Evolutionary conservation across 108 stramenopile species (phyloP).

Genomic region (Thalassiosira profunda): DNA sequence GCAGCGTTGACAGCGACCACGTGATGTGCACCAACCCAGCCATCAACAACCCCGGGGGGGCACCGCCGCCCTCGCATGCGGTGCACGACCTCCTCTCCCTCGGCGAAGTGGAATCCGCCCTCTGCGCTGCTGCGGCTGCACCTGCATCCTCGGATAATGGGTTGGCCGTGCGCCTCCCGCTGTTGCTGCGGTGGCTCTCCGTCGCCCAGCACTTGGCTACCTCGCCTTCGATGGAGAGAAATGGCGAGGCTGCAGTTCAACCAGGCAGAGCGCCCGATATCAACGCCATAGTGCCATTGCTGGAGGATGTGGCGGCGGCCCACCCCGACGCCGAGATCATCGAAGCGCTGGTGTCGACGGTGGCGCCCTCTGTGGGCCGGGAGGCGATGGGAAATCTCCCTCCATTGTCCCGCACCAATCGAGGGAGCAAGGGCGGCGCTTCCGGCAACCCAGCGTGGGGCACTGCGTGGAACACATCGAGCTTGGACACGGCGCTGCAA

Average conservation of each 20-base stretch:
- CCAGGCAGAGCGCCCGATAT: conserved; percentile 16
- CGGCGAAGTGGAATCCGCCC: conserved; percentile 66
- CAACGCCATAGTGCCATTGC: conserved; percentile 52
- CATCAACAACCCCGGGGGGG: not conserved
- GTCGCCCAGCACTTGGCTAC: conserved; percentile 51
- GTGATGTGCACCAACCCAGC: too few relatives aligned
- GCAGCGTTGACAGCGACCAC: too few relatives aligned
- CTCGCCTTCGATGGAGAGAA: conserved; percentile 1
- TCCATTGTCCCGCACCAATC: conserved; percentile 29
- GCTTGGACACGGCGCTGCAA: conserved; percentile 12
- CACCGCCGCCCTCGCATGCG: not conserved
- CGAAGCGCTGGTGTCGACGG: conserved; percentile 59
- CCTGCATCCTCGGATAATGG: conserved; percentile 13
- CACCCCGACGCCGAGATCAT: conserved; percentile 74
- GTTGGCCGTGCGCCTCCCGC: conserved; percentile 62
- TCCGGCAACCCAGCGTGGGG: not conserved
- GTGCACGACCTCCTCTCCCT: conserved; percentile 73
- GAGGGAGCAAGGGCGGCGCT: not conserved
- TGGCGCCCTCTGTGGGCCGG: conserved; percentile 60
- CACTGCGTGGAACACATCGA: conserved; percentile 16
- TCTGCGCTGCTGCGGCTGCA: conserved; percentile 18
- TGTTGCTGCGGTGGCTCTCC: conserved; percentile 62
- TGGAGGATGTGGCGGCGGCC: conserved; percentile 78
- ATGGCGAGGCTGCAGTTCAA: too few relatives aligned
- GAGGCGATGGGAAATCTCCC: conserved; percentile 50